These are phyloP conservation scores for Trametes elegans DNA, from an alignment of 768 basidiomycete genomes.

Conservation along the genomic window DNA sequence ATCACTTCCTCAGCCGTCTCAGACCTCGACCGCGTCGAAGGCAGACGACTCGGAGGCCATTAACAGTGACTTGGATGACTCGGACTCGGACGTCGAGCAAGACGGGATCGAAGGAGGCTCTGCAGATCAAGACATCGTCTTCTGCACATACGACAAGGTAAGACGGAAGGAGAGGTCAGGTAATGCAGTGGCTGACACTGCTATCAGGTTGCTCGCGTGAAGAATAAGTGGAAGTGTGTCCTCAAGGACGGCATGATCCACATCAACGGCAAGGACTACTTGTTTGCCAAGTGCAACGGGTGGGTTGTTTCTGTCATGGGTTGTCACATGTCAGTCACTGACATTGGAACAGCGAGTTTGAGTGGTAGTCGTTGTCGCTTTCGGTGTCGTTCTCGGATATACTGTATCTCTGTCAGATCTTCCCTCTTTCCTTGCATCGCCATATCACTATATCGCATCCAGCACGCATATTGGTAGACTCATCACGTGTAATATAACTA, in stretches of 20 bases:
- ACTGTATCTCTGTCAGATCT: conserved; percentile 9
- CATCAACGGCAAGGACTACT: conserved; percentile 94
- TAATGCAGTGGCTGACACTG: too few species aligned
- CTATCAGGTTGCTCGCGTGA: conserved; percentile 90
- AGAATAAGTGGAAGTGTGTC: conserved; percentile 99
- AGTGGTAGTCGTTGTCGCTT: conserved; percentile 30
- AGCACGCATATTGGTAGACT: conserved; percentile 13
- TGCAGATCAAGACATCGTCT: conserved; percentile 84
- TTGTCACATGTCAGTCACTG: neutral
- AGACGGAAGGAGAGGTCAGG: too few species aligned
- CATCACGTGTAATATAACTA: conserved; percentile 20
- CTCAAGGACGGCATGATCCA: conserved; percentile 98
- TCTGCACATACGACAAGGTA: conserved; percentile 99
- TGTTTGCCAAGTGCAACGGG: conserved; percentile 97
- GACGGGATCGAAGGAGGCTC: conserved; percentile 76
- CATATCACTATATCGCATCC: conserved; percentile 20
- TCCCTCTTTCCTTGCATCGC: neutral
- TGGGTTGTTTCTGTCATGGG: conserved; percentile 31
- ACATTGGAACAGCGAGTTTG: conserved; percentile 30
- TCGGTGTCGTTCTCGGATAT: conserved; percentile 3
- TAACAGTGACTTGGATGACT: conserved; percentile 95
- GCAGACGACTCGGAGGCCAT: conserved; percentile 77
- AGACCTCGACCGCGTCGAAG: conserved; percentile 36
- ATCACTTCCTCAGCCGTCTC: conserved; percentile 65
- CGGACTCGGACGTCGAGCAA: conserved; percentile 83